A percentile compares a stretch with the other conserved stretches of the same genome.
These are phyloP conservation scores for Venturia carpophila DNA, from an alignment of 2,329 filamentous ascomycete species.

Conservation along the genomic window DNA sequence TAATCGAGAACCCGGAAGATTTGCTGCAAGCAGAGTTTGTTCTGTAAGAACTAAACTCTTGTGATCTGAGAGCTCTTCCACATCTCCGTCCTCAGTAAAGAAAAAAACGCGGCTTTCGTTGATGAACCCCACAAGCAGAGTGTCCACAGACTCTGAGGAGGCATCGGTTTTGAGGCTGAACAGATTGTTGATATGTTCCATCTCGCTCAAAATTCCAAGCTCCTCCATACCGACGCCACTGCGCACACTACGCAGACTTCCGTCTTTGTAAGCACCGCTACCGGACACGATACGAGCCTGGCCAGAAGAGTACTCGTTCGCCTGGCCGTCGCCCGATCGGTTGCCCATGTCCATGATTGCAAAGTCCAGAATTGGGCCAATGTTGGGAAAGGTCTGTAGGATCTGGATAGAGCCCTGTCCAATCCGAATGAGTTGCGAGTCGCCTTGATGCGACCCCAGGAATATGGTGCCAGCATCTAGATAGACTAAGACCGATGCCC, in stretches of 20 bases:
- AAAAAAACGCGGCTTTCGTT: constrained; percentile 75
- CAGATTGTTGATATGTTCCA: constrained; percentile 64
- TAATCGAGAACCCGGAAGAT: constrained; percentile 62
- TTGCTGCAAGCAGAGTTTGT: constrained; percentile 63
- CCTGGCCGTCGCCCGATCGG: constrained; percentile 66
- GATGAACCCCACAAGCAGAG: constrained; percentile 70
- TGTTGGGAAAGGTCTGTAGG: constrained; percentile 71
- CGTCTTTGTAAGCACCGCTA: constrained; percentile 83
- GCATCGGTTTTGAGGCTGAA: constrained; percentile 57
- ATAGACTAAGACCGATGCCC: constrained; percentile 72
- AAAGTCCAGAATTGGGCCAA: constrained; percentile 89
- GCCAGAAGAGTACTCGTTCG: constrained; percentile 88
- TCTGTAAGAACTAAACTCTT: constrained; percentile 60
- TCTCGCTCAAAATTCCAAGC: constrained; percentile 69
- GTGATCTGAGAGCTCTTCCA: constrained; percentile 79
- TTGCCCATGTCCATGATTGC: constrained; percentile 94
- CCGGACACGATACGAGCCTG: constrained; percentile 90
- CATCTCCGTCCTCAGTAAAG: constrained; percentile 65
- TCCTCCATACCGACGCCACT: constrained; percentile 93
- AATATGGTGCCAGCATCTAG: constrained; percentile 67
- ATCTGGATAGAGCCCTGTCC: constrained; percentile 51
- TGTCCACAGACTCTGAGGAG: constrained; percentile 51
- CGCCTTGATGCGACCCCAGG: constrained; percentile 84
- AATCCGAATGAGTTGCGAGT: constrained; percentile 73
- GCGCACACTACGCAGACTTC: constrained; percentile 78